phyloP scores from a whole-genome alignment of 306 rosid genomes.

The Trichosanthes truncata region DNA sequence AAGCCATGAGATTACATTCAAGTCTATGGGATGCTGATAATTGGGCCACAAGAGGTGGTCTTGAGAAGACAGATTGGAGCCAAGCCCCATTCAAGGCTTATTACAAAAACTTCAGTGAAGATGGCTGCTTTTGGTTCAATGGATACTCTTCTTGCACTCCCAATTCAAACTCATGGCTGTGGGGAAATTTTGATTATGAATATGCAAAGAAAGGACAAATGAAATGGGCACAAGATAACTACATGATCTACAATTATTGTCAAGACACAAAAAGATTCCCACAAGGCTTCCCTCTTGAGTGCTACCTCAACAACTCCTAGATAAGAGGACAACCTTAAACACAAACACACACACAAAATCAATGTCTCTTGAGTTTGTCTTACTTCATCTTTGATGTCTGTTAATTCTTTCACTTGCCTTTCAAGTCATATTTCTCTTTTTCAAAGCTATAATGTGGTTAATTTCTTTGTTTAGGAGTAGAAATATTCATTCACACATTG shows the following conservation, averaged over 20 bases:
- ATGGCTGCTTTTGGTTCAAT: slow-evolving; percentile 42
- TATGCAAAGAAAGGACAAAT: slow-evolving; percentile 26
- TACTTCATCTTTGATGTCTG: background rate
- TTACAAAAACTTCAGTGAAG: slow-evolving; percentile 29
- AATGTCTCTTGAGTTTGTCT: background rate
- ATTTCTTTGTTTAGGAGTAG: background rate
- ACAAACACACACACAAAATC: background rate
- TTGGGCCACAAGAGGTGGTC: slow-evolving; percentile 88
- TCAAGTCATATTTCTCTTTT: background rate
- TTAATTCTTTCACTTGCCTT: background rate
- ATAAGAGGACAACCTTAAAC: background rate
- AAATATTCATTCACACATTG: background rate
- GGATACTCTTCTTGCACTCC: slow-evolving; percentile 38
- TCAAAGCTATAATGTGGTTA: background rate
- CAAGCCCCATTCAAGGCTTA: slow-evolving; percentile 60
- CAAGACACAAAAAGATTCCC: slow-evolving; percentile 45
- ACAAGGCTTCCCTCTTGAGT: slow-evolving; percentile 54
- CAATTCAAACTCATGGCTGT: slow-evolving; percentile 31
- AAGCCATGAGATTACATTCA: slow-evolving; percentile 48
- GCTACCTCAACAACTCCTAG: slow-evolving; percentile 16
- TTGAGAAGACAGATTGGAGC: slow-evolving; percentile 62
- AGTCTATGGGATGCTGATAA: slow-evolving; percentile 70
- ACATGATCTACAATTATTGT: slow-evolving; percentile 64
- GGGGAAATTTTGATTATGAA: slow-evolving; percentile 25
- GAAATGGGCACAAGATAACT: slow-evolving; percentile 49